Conservation (phyloP, 495 filamentous ascomycete species). For the Massariosphaeria phaeospora region DNA sequence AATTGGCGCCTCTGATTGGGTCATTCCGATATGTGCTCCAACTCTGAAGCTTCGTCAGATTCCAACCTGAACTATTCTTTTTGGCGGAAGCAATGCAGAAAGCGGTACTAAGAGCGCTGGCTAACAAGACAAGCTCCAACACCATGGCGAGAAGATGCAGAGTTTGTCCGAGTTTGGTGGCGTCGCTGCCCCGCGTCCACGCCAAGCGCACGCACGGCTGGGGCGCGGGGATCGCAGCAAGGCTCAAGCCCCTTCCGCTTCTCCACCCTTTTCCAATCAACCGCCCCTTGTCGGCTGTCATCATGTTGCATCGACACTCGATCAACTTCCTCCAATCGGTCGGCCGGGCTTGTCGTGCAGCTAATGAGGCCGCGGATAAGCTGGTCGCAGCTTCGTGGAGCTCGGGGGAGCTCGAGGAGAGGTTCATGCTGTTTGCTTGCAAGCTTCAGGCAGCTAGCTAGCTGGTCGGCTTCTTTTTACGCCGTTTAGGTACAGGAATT, state of each 20-base stretch:
- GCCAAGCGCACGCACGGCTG: not conserved
- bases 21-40: too few species aligned
- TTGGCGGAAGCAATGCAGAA: too few species aligned
- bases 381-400: not conserved
- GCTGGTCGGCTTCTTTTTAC: not conserved
- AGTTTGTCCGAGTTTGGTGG: too few species aligned
- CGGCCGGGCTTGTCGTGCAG: not conserved
- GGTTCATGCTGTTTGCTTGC: not conserved
- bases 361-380: not conserved
- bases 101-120: too few species aligned
- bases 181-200: conserved; percentile 3
- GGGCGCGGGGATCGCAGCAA: not conserved
- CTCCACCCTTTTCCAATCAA: conserved; percentile 9
- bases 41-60: too few species aligned
- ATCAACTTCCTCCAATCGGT: conserved; percentile 29
- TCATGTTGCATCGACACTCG: conserved; percentile 3
- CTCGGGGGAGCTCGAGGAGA: not conserved
- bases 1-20: too few species aligned
- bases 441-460: not conserved
- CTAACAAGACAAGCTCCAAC: too few species aligned
- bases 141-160: too few species aligned
- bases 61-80: too few species aligned
- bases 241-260: conserved; percentile 23
- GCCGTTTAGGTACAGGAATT: too few species aligned
- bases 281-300: conserved; percentile 7